A percentile compares a stretch with the other conserved stretches of the same genome.
Evolutionary conservation across 2,329 filamentous ascomycete species (phyloP).

Genomic region (Dactylonectria macrodidyma): DNA sequence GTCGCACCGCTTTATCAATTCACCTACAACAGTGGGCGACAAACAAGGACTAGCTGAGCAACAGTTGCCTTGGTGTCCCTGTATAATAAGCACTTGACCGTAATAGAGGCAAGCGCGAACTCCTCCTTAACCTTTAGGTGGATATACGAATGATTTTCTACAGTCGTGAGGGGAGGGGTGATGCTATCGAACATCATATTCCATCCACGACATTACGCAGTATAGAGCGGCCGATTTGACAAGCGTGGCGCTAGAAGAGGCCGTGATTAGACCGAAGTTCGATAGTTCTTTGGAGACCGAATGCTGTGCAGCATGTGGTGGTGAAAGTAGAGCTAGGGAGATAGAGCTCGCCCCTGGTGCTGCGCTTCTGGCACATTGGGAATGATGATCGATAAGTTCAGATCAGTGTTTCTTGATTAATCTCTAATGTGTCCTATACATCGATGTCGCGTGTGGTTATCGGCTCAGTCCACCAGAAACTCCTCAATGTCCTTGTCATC

Average conservation of each 20-base stretch:
- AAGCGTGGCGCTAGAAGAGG: not conserved
- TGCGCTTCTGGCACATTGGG: not conserved
- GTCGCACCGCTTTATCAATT: slow-evolving; percentile 2
- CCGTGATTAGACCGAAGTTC: not conserved
- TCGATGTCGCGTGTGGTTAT: not conserved
- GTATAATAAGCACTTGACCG: slow-evolving; percentile 10
- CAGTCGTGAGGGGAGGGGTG: not conserved
- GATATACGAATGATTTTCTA: not conserved
- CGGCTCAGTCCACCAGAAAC: slow-evolving; percentile 70
- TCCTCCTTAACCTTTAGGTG: not conserved
- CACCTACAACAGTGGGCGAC: not conserved
- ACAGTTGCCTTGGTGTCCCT: not conserved
- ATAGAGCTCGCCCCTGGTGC: not conserved
- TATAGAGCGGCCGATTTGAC: not conserved
- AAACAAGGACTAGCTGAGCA: not conserved
- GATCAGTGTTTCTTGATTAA: slow-evolving; percentile 19
- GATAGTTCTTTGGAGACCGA: not conserved
- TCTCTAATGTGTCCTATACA: slow-evolving; percentile 20
- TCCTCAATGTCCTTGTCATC: slow-evolving; percentile 84
- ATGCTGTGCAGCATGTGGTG: not conserved
- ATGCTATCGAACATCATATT: not conserved
- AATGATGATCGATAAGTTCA: not conserved
- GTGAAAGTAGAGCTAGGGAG: not conserved
- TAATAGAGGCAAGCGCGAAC: not conserved
- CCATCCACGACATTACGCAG: not conserved